phyloP scores from a whole-genome alignment of 164 flowering plant species.

The Vitis labrusca region DNA sequence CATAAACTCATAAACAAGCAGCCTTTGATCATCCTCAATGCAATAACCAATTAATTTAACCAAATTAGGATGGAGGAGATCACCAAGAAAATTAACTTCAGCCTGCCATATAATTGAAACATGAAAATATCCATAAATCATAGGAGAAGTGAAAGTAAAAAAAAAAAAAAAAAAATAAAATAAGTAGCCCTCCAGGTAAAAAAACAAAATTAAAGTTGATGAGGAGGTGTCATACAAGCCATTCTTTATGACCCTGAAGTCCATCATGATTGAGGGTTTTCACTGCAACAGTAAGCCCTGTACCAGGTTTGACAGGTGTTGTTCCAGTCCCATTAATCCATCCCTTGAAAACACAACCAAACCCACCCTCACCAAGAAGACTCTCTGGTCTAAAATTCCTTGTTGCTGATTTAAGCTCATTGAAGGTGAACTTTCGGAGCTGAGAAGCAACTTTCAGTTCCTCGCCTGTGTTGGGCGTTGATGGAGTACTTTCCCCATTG shows the following conservation, averaged over 20 bases:
- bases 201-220: background rate
- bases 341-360: conserved; percentile 52
- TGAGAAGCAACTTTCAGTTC: conserved; percentile 45
- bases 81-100: conserved; percentile 49
- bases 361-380: conserved; percentile 52
- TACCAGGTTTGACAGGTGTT: conserved; percentile 40
- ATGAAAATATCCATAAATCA: background rate
- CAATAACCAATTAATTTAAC: conserved; percentile 46
- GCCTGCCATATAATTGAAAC: conserved; percentile 30
- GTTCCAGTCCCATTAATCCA: conserved; percentile 44
- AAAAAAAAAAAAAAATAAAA: background rate
- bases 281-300: conserved; percentile 45
- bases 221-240: conserved; percentile 34
- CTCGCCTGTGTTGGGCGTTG: conserved; percentile 31
- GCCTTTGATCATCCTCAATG: conserved; percentile 51
- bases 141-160: background rate
- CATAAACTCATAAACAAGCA: conserved; percentile 56
- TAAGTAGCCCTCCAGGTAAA: background rate
- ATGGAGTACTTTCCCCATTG: conserved; percentile 34
- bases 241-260: conserved; percentile 50
- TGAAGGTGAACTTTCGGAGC: conserved; percentile 40
- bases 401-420: conserved; percentile 41
- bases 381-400: conserved; percentile 44
- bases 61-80: conserved; percentile 44
- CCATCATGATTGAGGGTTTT: conserved; percentile 53